Base-by-base conservation (phyloP, 202 grass and related monocot genomes). In the Zoysia matrella region DNA sequence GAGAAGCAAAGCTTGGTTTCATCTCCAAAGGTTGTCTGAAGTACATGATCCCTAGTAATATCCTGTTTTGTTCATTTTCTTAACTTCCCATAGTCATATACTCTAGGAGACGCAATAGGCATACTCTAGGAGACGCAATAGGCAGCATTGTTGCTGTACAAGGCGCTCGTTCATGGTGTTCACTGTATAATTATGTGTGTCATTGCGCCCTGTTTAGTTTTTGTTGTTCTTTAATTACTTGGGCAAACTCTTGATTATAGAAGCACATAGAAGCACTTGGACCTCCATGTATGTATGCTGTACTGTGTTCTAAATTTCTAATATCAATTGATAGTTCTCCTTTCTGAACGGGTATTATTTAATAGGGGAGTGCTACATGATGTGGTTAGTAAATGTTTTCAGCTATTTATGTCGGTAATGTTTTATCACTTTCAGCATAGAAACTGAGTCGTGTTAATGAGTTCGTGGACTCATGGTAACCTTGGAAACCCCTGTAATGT, bases 1-100 rank as follows among this genome's bases (percentile, higher is more conserved):
- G 82, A 77, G 75, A 80, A 80, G 22, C 85, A 77, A 77, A 58
- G 14, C 14, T 69, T 84, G 64, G 53, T 88, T 80, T 79, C 75
- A 1, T 79, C 75, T 43, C 75, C 61, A 10, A 88, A 88, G 41
- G 86, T 7, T 84, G 75, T 62, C 47, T 88, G 63, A 79, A 13
- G 9, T 65, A 76, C 40, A 76, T 70, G 18, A 16, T 68, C 42
- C 16, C 18, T 15, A 81, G 2, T 69, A n/a, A 74, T 53, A 76
- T 41, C 51, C 30, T 75, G 62, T 67, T 74, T 45, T 74, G 49
- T 66, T 40, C 3, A 43, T 80, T 50, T 47, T 85, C 22, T 30
- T 30, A 30, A 30, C 22, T 30, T 30, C 22, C 22, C 22, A 30
- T 30, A 30, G 22, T 30, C 22, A 30, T 50, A 44, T 80, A 16